Base-by-base conservation (phyloP, 192 early-diverging fungal genomes). In the Chytriomyces confervae region DNA sequence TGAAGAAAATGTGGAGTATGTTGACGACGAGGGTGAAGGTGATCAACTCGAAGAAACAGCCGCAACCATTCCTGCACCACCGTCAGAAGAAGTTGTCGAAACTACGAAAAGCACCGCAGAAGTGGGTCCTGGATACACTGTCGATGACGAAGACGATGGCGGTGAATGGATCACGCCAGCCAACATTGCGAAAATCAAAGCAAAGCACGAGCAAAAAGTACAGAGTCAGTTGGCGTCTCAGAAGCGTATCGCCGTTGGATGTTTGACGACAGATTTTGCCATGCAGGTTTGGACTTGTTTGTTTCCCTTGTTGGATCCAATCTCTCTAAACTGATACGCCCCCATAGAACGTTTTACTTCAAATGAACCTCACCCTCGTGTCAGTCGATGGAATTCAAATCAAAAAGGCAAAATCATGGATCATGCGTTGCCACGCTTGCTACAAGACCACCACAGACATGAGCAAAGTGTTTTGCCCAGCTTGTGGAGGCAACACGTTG, bases 341-440 rank as follows among this genome's bases (percentile, higher is more conserved):
- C 66, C 3, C n/a, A 44, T 51, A 91, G 86, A 99, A 99, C 83
- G 94, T 98, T 16, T 80, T 97, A 50, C 82, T 99, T 66, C 95
- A 97, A 84, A 97, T 98, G 93, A 89, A 91, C 20, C 87, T 99
- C 76, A 87, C 89, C 61, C 86, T 99, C 50, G 81, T 97, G 8
- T 93, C 92, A 5, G 82, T 92, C 10, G 95, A 97, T 77, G 97
- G 97, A 62, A 78, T 93, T 7, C 78, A 86, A 13, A 92, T 99
- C 60, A 88, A 69, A 44, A 86, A 88, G 44, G 81, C 97, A 77
- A 94, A 94, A 81, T 96, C 89, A 61, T 96, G 91, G 91, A 93
- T 97, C 9, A 81, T 97, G 80, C 89, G 97, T 46, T 99, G 97
- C 84, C 95, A 97, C 79, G 95, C 93, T 4, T 99, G 97, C 82